These are phyloP conservation scores for Backusella australiensis DNA, from an alignment of 192 early-diverging fungal species.

Conservation along the genomic window DNA sequence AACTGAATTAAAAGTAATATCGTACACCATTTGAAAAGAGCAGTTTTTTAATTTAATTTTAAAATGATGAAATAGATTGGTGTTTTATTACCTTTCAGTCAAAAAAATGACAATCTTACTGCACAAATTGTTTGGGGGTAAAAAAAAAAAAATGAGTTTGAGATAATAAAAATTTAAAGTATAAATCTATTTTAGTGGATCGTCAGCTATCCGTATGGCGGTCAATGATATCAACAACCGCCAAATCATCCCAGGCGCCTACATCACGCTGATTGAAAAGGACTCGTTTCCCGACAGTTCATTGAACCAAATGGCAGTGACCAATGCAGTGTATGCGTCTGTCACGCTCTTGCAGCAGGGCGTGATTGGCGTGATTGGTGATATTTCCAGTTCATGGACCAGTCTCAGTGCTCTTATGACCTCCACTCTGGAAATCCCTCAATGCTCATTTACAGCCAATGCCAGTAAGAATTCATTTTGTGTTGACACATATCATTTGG, in stretches of 20 bases:
- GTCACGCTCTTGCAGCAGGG: conserved; percentile 48
- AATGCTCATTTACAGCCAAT: conserved; percentile 50
- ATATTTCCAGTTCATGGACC: conserved; percentile 47
- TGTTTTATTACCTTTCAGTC: conserved; percentile 33
- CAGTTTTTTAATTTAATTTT: background rate
- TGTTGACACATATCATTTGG: background rate
- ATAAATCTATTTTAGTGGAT: conserved; percentile 33
- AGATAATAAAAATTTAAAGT: background rate
- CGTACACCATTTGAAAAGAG: background rate
- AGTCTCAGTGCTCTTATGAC: conserved; percentile 46
- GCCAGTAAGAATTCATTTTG: conserved; percentile 33
- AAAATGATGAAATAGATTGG: conserved; percentile 23
- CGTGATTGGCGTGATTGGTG: conserved; percentile 54
- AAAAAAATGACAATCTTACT: conserved; percentile 30
- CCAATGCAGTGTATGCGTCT: conserved; percentile 47
- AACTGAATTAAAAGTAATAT: conserved; percentile 28
- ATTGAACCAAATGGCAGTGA: conserved; percentile 41
- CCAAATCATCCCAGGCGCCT: conserved; percentile 45
- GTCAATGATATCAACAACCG: conserved; percentile 46
- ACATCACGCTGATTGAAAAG: conserved; percentile 45
- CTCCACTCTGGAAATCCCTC: conserved; percentile 45
- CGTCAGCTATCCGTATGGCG: conserved; percentile 49
- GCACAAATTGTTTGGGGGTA: conserved; percentile 41
- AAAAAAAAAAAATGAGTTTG: background rate
- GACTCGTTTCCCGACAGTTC: conserved; percentile 46